Evolutionary conservation across 169 alveolate genomes (phyloP), one percentile per base, ranked within the genome.

Genomic region (Cryptosporidium tyzzeri): DNA sequence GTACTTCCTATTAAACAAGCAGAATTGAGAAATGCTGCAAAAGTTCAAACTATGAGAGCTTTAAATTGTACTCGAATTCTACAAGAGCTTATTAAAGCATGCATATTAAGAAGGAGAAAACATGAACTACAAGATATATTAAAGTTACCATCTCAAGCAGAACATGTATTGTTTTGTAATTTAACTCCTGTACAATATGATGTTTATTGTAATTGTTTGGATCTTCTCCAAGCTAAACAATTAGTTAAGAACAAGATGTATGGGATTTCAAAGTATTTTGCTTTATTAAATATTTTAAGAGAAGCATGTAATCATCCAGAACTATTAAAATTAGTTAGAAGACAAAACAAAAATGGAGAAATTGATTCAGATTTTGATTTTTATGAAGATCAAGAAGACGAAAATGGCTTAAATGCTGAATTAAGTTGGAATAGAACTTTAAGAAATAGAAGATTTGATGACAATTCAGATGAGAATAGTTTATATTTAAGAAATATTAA

Each of bases 281-380:
- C 89, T 26, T 62, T 80, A 29, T 62, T 80, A n/a, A 80, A 80
- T 48, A 80, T 94, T 16, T 84, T 94, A 41, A 71, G 95, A 9
- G 93, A 93, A 91, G 74, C 71, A 31, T 93, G 95, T 86, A 94
- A 94, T 85, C 96, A 94, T 68, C 96, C 96, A 5, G 96, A 94
- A 69, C 67, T 94, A 58, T 91, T 94, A 23, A 70, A 75, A 65
- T 35, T 73, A 12, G 62, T 80, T 21, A 59, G 74, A n/a, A 62
- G 51, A 62, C 71, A 65, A 14, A 65, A 35, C 51, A 65, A 65
- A 31, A 33, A 75, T 59, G 53, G 67, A 33, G 39, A 21, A 4
- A 62, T 59, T 12, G 67, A 59, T 41, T 61, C 37, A 31, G 44
- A 37, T 31, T 14, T 37, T 59, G 74, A 59, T 23, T 31, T 29